Evolutionary conservation across 2,329 filamentous ascomycete genomes (phyloP).

Genomic region (Calonectria multiphialidica): DNA sequence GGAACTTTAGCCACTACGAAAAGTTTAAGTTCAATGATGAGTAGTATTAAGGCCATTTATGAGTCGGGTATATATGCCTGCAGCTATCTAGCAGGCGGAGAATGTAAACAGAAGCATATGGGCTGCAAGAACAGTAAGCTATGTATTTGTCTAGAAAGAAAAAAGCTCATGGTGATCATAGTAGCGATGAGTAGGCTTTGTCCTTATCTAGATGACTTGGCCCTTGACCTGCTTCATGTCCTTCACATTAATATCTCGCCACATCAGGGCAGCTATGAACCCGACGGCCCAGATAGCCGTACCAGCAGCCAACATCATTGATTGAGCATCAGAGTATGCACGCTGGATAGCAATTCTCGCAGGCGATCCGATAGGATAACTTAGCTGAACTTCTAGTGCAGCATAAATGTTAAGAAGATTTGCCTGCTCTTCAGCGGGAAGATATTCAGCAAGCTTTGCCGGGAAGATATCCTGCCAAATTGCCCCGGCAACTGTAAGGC

Average conservation of each 20-base stretch:
- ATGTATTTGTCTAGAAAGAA: too few species aligned
- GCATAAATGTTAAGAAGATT: constrained; percentile 63
- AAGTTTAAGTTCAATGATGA: not conserved
- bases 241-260: constrained; percentile 62
- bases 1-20: too few species aligned
- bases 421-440: constrained; percentile 55
- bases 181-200: not conserved
- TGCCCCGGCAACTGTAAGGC: constrained; percentile 68
- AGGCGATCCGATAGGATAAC: constrained; percentile 62
- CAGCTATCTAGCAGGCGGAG: too few species aligned
- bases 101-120: too few species aligned
- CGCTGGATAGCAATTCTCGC: constrained; percentile 66
- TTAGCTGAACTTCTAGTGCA: constrained; percentile 63
- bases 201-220: constrained; percentile 37
- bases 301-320: constrained; percentile 59
- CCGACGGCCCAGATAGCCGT: constrained; percentile 55
- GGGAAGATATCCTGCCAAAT: constrained; percentile 72
- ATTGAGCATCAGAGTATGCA: constrained; percentile 67
- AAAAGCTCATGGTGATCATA: too few species aligned
- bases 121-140: too few species aligned
- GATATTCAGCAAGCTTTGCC: constrained; percentile 58
- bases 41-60: not conserved
- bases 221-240: constrained; percentile 58
- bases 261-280: constrained; percentile 56
- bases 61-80: not conserved